phyloP scores from a whole-genome alignment of 306 rosid species.

The Sicyos baderoa region DNA sequence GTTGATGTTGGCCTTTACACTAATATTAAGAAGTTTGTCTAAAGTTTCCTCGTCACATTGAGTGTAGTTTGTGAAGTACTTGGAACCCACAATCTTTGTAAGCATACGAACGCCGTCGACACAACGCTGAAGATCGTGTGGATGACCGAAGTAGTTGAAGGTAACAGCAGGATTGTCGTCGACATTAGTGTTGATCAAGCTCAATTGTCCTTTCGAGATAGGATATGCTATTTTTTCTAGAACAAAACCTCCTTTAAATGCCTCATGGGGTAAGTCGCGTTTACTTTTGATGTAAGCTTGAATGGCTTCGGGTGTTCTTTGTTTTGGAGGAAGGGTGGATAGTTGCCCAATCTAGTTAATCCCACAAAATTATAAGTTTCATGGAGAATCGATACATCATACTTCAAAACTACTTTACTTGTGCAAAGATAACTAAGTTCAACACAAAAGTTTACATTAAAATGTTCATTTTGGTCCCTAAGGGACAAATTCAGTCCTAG shows the following conservation, averaged over 20 bases:
- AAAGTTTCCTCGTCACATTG: constrained; percentile 30
- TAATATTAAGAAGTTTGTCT: constrained; percentile 62
- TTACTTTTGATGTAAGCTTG: constrained; percentile 47
- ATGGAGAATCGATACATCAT: background rate
- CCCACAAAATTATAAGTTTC: constrained; percentile 13
- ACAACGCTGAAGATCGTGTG: constrained; percentile 64
- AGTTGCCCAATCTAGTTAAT: constrained; percentile 79
- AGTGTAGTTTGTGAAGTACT: constrained; percentile 64
- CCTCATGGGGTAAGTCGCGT: constrained; percentile 61
- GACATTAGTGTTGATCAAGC: constrained; percentile 48
- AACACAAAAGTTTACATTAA: background rate
- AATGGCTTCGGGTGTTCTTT: constrained; percentile 65
- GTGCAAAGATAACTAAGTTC: background rate
- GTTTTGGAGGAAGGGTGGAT: constrained; percentile 83
- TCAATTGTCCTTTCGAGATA: constrained; percentile 60
- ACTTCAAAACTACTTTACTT: background rate
- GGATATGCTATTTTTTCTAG: constrained; percentile 68
- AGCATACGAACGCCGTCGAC: constrained; percentile 67
- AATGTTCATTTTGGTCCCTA: no score
- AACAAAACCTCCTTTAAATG: constrained; percentile 83
- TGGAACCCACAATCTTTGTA: constrained; percentile 51
- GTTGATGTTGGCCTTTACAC: constrained; percentile 78
- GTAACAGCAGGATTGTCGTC: constrained; percentile 71
- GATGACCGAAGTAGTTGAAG: constrained; percentile 90
- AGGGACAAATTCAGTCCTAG: no score